phyloP scores from a whole-genome alignment of 108 stramenopile species.

The Schizochytrium sp. region DNA sequence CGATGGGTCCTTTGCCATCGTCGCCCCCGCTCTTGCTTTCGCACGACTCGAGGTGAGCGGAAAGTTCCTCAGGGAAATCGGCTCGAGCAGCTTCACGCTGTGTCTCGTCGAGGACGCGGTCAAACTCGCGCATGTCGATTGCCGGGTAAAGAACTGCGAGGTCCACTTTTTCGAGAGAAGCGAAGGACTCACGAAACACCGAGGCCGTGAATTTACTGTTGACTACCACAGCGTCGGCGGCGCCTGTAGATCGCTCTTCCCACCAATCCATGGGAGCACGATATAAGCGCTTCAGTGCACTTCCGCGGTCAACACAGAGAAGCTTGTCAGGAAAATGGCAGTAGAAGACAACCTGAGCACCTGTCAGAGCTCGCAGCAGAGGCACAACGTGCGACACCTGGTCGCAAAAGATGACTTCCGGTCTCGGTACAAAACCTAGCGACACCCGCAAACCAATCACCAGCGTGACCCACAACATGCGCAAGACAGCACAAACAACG shows the following conservation, averaged over 20 bases:
- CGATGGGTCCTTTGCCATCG: conserved; percentile 40
- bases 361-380: background rate
- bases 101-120: background rate
- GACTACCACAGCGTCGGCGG: conserved; percentile 72
- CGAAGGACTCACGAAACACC: conserved; percentile 64
- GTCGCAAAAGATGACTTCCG: conserved; percentile 54
- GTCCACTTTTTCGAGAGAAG: conserved; percentile 20
- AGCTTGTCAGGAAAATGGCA: conserved; percentile 99
- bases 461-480: conserved; percentile 28
- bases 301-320: conserved; percentile 44
- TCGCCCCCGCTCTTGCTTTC: background rate
- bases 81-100: background rate
- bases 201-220: conserved; percentile 82
- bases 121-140: conserved; percentile 44
- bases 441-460: background rate
- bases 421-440: background rate
- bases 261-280: conserved; percentile 42
- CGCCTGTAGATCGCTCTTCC: conserved; percentile 73
- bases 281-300: conserved; percentile 21
- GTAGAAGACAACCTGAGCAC: conserved; percentile 74
- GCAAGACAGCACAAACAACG: conserved; percentile 42
- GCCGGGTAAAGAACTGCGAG: conserved; percentile 71
- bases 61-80: background rate
- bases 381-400: conserved; percentile 45
- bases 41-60: background rate